phyloP scores from a whole-genome alignment of 1,284 basidiomycete genomes.

The Cutaneotrichosporon dermatis region DNA sequence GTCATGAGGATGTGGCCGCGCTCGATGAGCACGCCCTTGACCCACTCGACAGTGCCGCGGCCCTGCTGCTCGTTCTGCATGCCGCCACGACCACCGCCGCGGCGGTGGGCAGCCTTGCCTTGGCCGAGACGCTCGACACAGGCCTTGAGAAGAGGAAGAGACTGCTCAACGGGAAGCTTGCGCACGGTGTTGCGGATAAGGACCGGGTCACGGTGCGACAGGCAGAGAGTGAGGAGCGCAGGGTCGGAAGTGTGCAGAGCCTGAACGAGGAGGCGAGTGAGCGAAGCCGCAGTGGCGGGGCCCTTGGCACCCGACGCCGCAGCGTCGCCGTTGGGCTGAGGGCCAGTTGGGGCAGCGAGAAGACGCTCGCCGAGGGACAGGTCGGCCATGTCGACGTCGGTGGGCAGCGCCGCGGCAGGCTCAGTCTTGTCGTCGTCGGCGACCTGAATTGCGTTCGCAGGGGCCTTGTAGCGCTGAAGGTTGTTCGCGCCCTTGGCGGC shows the following conservation, averaged over 20 bases:
- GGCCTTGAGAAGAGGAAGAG: slow-evolving; percentile 78
- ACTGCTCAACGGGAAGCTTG: slow-evolving; percentile 81
- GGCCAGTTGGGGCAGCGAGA: slow-evolving; percentile 56
- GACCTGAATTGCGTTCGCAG: slow-evolving; percentile 28
- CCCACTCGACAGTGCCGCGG: slow-evolving; percentile 79
- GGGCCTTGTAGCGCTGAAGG: slow-evolving; percentile 43
- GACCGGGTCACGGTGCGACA: slow-evolving; percentile 71
- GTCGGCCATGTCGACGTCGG: slow-evolving; percentile 81
- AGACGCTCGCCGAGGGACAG: slow-evolving; percentile 82
- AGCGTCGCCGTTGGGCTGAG: slow-evolving; percentile 47
- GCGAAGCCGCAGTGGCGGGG: slow-evolving; percentile 73
- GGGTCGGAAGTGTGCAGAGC: slow-evolving; percentile 93
- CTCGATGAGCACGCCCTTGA: slow-evolving; percentile 76
- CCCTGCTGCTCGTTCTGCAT: slow-evolving; percentile 81
- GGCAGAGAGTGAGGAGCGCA: slow-evolving; percentile 78
- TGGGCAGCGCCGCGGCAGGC: slow-evolving; percentile 47
- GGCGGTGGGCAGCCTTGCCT: slow-evolving; percentile 63
- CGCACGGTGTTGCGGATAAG: slow-evolving; percentile 86
- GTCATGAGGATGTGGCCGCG: slow-evolving; percentile 94
- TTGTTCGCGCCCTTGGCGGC: slow-evolving; percentile 19
- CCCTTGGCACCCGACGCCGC: slow-evolving; percentile 26
- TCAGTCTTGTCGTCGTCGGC: slow-evolving; percentile 38
- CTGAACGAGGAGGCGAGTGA: slow-evolving; percentile 92
- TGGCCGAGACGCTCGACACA: slow-evolving; percentile 85
- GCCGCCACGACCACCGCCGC: slow-evolving; percentile 62